Conservation (phyloP, 2,329 filamentous ascomycete species). For the Lachnellula arida region DNA sequence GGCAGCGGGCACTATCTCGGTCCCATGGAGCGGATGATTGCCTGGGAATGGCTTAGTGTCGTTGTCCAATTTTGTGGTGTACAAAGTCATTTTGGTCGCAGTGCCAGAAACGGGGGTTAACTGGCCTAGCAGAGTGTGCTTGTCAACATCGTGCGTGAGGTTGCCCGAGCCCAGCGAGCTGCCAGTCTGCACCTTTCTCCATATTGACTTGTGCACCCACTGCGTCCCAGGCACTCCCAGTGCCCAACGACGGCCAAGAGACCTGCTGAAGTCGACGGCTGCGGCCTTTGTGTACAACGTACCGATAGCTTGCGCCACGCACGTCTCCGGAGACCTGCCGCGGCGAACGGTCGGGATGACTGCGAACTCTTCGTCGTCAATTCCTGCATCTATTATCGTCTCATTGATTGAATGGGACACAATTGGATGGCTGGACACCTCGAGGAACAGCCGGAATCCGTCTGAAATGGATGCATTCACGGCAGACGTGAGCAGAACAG, state of each 20-base stretch:
- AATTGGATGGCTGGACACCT: constrained; percentile 41
- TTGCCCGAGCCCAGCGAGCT: constrained; percentile 8
- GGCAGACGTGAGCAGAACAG: constrained; percentile 35
- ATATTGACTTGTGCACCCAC: constrained; percentile 27
- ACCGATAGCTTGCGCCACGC: too few species aligned
- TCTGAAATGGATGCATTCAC: constrained; percentile 35
- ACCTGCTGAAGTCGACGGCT: too few species aligned
- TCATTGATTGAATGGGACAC: constrained; percentile 39
- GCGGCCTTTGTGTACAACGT: too few species aligned
- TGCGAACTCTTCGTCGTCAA: too few species aligned
- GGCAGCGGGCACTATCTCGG: constrained; percentile 41
- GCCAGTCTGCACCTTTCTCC: constrained; percentile 23
- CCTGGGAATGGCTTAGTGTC: constrained; percentile 39
- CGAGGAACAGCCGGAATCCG: constrained; percentile 37
- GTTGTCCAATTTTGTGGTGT: constrained; percentile 35
- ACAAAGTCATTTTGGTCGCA: constrained; percentile 30
- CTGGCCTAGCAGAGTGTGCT: constrained; percentile 34
- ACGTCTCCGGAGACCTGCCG: too few species aligned
- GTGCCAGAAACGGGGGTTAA: constrained; percentile 23
- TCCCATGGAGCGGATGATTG: constrained; percentile 37
- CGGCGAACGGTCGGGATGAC: too few species aligned
- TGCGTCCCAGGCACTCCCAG: constrained; percentile 23
- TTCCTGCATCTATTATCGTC: constrained; percentile 15
- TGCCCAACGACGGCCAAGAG: too few species aligned
- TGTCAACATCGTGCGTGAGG: constrained; percentile 31